A percentile compares a stretch with the other conserved stretches of the same genome.
phyloP scores from a whole-genome alignment of 2,329 filamentous ascomycete species.

The Diaporthe caulivora region DNA sequence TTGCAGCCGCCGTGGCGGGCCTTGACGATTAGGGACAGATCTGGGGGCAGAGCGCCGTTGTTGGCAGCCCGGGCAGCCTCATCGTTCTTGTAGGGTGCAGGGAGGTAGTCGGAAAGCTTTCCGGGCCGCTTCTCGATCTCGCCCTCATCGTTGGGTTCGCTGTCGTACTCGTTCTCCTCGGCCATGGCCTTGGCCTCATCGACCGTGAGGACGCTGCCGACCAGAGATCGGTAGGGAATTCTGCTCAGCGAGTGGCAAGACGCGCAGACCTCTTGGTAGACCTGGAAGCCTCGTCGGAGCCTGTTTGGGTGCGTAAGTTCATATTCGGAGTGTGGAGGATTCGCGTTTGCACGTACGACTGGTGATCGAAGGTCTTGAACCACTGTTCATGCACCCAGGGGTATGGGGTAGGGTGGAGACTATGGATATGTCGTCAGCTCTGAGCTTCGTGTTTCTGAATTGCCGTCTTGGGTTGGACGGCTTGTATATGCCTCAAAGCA shows the following conservation, averaged over 20 bases:
- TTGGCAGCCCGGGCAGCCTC: conserved; percentile 98
- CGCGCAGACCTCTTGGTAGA: conserved; percentile 98
- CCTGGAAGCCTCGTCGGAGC: conserved; percentile 98
- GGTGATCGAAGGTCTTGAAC: conserved; percentile 96
- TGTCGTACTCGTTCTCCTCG: conserved; percentile 98
- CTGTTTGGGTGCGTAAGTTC: conserved; percentile 63
- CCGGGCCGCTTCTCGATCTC: conserved; percentile 98
- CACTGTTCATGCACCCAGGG: conserved; percentile 96
- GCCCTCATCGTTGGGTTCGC: conserved; percentile 96
- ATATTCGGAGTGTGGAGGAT: conserved; percentile 27
- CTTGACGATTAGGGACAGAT: conserved; percentile 98
- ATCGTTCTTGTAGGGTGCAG: conserved; percentile 97
- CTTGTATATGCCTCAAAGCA: conserved; percentile 37
- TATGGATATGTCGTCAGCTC: conserved; percentile 57
- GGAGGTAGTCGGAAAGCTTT: conserved; percentile 98
- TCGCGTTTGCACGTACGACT: conserved; percentile 76
- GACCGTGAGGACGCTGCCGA: conserved; percentile 92
- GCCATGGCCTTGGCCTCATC: conserved; percentile 98
- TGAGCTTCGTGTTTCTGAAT: conserved; percentile 20
- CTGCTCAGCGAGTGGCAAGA: conserved; percentile 97
- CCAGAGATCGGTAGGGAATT: conserved; percentile 92
- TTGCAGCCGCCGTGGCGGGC: conserved; percentile 96
- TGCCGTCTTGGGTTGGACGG: conserved; percentile 39
- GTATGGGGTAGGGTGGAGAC: conserved; percentile 91
- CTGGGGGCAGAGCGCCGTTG: conserved; percentile 96